Evolutionary conservation across 2,329 filamentous ascomycete species (phyloP), one percentile per base, ranked within the genome.

Genomic region (Rhinocladiella similis): DNA sequence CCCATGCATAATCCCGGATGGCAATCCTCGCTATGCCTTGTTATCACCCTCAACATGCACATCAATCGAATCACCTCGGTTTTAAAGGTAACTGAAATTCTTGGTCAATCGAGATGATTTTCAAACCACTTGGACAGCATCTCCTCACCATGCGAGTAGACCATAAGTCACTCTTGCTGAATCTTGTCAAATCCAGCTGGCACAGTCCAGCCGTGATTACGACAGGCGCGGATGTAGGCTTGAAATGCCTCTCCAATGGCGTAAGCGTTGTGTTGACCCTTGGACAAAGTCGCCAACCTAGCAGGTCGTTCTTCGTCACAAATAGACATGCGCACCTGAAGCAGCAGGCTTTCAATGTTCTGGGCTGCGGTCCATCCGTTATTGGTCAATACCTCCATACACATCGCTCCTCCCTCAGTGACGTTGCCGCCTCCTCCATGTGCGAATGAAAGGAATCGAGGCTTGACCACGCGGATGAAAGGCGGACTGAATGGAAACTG

Each of bases 371-470:
- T 85, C 92, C 92, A 97, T 22, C 91, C 92, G 5, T 84, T 83
- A 70, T 87, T 91, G 1, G 91, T 96, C 60, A 96, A 79, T 3
- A 94, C 79, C 71, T 94, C 87, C 84, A 95, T 92, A 70, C 85
- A 88, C 74, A 97, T 83, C 1, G 91, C 89, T 1, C 92, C 92
- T 20, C 92, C 92, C 1, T 79, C 75, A 0, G 92, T 96, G 57
- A 97, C 87, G 69, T 96, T 90, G 0, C 91, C 91, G 20, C 92
- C 92, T 18, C 91, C 92, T 3, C 91, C 90, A 3, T 77, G 65
- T 22, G 76, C 69, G 67, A 93, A 93, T 1, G 83, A 79, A 18
- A 93, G 70, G 70, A 96, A 93, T 3, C 87, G 86, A 1, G 92
- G 92, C 5, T 88, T 84, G 51, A 96, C 81, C 14, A 96, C 85